Percentiles rank a stretch among this genome's conserved stretches.
Evolutionary conservation across 148 eudicot genomes (phyloP).

Genomic region (Gaultheria prostrata): DNA sequence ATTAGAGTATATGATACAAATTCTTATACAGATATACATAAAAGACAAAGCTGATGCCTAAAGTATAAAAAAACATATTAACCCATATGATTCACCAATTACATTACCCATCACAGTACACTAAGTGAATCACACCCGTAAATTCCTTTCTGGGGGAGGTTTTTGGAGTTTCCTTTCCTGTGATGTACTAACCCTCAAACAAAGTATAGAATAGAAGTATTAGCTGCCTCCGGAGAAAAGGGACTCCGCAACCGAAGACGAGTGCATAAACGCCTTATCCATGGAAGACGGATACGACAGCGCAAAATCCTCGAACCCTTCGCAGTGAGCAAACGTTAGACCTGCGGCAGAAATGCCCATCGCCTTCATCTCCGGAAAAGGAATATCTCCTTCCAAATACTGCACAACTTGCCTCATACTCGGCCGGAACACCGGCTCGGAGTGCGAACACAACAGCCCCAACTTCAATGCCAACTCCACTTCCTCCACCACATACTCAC

Average conservation of each 20-base stretch:
- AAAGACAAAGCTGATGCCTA: neutral
- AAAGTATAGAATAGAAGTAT: neutral
- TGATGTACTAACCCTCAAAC: too few relatives aligned
- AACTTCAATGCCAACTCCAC: conserved; percentile 36
- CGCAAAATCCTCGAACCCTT: conserved; percentile 12
- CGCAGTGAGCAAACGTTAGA: neutral
- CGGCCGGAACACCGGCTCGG: conserved; percentile 32
- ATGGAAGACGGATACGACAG: conserved; percentile 10
- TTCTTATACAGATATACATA: neutral
- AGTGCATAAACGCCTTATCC: neutral
- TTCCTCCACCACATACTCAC: conserved; percentile 10
- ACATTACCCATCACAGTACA: neutral
- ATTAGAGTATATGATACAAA: neutral
- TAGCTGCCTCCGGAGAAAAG: conserved; percentile 22
- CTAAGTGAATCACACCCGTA: too few relatives aligned
- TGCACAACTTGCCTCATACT: conserved; percentile 36
- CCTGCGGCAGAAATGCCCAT: neutral
- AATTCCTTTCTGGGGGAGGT: too few relatives aligned
- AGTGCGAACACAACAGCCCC: conserved; percentile 37
- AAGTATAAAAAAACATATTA: neutral
- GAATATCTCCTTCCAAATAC: conserved; percentile 25
- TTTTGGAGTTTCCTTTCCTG: too few relatives aligned
- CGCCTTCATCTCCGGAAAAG: neutral
- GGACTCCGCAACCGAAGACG: conserved; percentile 1
- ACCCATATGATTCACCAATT: neutral